Evolutionary conservation across 805 yeast species (phyloP), one percentile per base, ranked within the genome.

Genomic region (Saccharomycopsis microspora): DNA sequence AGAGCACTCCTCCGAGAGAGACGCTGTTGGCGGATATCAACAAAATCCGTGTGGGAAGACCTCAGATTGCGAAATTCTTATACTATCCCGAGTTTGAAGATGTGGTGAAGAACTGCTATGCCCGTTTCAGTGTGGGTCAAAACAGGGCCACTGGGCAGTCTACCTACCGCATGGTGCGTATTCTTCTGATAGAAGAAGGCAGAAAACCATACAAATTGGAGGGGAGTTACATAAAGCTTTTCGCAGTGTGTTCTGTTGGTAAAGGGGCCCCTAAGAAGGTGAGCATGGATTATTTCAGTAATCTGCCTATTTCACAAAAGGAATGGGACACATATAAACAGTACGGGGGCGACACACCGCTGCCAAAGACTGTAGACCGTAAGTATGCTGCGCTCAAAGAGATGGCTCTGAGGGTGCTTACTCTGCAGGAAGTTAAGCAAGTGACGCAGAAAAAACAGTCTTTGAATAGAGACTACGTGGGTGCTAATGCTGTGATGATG

Each of bases 51-150:
- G 75, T 90, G 41, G 95, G 96, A 11, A 80, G 95, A 61, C 68
- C 85, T 5, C 75, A 80, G 55, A 75, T 88, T 41, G 75, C 80
- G 38, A 83, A 82, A 60, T 86, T 71, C 60, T 78, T 89, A 59
- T 88, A 80, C 62, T 81, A 88, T 64, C 89, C 93, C 8, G 88
- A 79, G 34, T 89, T 94, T 62, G 78, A 75, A 42, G 78, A 76
- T 19, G 73, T 75, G 0, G 75, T 86, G 10, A 69, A 74, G 19
- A 94, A 86, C 27, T 79, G 94, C 44, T 86, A 72, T 60, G 95
- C 89, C 35, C 76, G 89, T 55, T 80, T 93, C 47, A 88, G 86
- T 60, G 75, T 93, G 48, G 96, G 96, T 6, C 59, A 68, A 39
- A 82, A 81, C 57, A 72, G 72, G 48, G 72, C 78, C 41, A 75